Evolutionary conservation across 768 basidiomycete species (phyloP).

Genomic region (Tricholoma bakamatsutake): DNA sequence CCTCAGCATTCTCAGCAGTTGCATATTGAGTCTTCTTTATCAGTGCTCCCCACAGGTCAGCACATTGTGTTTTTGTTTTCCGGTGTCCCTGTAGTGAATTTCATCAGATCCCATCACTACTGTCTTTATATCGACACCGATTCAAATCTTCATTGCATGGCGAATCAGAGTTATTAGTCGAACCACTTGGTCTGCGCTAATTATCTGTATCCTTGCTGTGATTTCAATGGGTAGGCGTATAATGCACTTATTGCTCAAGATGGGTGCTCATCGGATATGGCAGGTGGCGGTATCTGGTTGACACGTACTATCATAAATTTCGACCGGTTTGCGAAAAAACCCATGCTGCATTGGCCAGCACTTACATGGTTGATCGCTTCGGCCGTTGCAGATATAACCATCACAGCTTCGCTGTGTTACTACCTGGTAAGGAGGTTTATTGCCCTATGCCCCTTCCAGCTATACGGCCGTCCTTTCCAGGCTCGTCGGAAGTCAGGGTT

Average conservation of each 20-base stretch:
- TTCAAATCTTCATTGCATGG: slow-evolving; percentile 43
- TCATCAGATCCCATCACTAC: slow-evolving; percentile 20
- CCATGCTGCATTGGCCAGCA: slow-evolving; percentile 38
- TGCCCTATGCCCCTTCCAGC: slow-evolving; percentile 5
- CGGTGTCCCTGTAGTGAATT: background rate
- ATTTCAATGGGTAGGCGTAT: slow-evolving; percentile 26
- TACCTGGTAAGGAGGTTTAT: slow-evolving; percentile 25
- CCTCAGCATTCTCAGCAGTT: slow-evolving; percentile 11
- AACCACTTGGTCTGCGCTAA: slow-evolving; percentile 25
- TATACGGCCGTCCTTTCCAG: slow-evolving; percentile 8
- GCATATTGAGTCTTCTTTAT: background rate
- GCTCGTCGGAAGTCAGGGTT: slow-evolving; percentile 33
- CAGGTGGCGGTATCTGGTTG: slow-evolving; percentile 41
- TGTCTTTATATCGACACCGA: slow-evolving; percentile 35
- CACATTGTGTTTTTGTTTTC: background rate
- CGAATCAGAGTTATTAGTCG: slow-evolving; percentile 36
- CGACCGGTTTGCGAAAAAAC: slow-evolving; percentile 33
- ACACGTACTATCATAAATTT: slow-evolving; percentile 27
- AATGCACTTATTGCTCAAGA: background rate
- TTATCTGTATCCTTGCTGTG: slow-evolving; percentile 29
- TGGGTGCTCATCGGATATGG: background rate
- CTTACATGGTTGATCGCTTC: slow-evolving; percentile 41
- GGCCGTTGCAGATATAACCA: slow-evolving; percentile 34
- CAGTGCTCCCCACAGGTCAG: slow-evolving; percentile 24
- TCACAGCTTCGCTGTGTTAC: slow-evolving; percentile 32